Evolutionary conservation across 1,284 basidiomycete genomes (phyloP), one percentile per base, ranked within the genome.

Genomic region (Ganoderma leucocontextum): DNA sequence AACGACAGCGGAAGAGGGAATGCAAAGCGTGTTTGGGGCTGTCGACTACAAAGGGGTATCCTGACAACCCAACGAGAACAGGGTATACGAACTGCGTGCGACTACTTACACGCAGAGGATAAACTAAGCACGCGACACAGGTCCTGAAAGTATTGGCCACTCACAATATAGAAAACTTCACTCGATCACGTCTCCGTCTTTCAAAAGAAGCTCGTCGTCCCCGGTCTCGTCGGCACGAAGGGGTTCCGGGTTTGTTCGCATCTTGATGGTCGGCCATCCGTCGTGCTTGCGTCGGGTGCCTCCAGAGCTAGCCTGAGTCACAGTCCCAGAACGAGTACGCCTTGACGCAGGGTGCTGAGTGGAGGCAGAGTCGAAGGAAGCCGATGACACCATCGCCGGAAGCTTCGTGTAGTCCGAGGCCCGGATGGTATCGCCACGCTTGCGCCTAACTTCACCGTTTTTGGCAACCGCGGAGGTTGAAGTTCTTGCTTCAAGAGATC

Each of bases 371-470:
- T 70, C 68, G 36, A 67, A 58, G 39, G 64, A 70, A 17, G 55
- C 59, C 19, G 75, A 66, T 19, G 57, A 67, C 6, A 57, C 57
- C 12, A 73, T 62, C n/a, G 73, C 8, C 3, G 69, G 67, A 49
- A 59, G 72, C 10, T 69, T 71, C 19, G 72, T 55, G 61, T 80
- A 84, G 73, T 86, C 85, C 2, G 84, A 84, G 13, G 84, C 84
- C 36, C 83, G 81, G 60, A 86, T 84, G 13, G 85, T 86, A 62
- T 83, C 83, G 25, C 83, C 82, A 39, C 85, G 81, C 72, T 83
- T 82, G 61, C 84, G 79, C 17, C 79, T 76, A 33, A 52, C 70
- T 69, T 57, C 74, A 72, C 44, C 71, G 63, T 61, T 67, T 35
- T 68, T 72, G 33, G 64, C n/a, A 7, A 63, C 59, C 9, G 62